A percentile compares a stretch with the other conserved stretches of the same genome.
Evolutionary conservation across 805 yeast genomes (phyloP).

Genomic region (Komagataella phaffii): DNA sequence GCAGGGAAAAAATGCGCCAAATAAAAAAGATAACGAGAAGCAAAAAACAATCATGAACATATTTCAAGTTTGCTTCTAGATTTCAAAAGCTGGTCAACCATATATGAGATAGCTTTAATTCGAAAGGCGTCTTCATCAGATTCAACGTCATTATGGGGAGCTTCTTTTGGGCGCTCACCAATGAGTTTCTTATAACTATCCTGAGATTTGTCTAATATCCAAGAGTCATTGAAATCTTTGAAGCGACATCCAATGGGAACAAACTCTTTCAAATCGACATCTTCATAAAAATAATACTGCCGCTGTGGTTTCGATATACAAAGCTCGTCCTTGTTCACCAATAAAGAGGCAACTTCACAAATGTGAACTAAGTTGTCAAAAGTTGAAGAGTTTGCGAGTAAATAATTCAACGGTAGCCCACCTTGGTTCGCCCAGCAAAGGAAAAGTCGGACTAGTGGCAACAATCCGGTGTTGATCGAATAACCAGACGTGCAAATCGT

Average conservation of each 20-base stretch:
- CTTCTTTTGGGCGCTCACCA: conserved; percentile 15
- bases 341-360: conserved; percentile 3
- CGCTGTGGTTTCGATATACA: conserved; percentile 26
- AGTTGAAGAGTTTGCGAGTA: conserved; percentile 1
- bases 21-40: conserved; percentile 30
- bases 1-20: conserved; percentile 32
- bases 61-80: background rate
- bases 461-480: conserved; percentile 4
- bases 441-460: conserved; percentile 32
- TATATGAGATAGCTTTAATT: conserved; percentile 18
- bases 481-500: conserved; percentile 11
- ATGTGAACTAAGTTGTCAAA: background rate
- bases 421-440: conserved; percentile 46
- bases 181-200: conserved; percentile 16
- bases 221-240: conserved; percentile 47
- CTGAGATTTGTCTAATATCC: conserved; percentile 13
- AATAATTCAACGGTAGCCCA: conserved; percentile 22
- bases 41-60: conserved; percentile 18
- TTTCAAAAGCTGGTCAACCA: conserved; percentile 15
- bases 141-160: conserved; percentile 5
- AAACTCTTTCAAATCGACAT: conserved; percentile 48
- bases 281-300: conserved; percentile 46
- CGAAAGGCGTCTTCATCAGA: conserved; percentile 19
- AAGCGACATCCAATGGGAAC: conserved; percentile 37
- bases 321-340: background rate